Base-by-base conservation (phyloP, 108 stramenopile species). In the Pelagomonas calceolata region DNA sequence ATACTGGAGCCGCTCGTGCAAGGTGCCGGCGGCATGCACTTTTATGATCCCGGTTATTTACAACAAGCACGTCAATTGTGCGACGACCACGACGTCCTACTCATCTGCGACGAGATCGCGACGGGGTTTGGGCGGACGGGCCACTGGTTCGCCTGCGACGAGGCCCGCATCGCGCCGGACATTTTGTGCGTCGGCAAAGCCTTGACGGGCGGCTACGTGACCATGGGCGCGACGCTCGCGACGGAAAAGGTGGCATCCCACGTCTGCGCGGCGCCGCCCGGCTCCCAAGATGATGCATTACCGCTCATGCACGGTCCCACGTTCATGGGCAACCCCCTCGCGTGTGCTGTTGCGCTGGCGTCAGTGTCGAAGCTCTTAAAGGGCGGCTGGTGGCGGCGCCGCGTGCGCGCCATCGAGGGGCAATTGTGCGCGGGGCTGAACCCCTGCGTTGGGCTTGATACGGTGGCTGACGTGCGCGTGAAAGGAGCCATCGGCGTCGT, bases 91-190 rank as follows among this genome's bases (percentile, higher is more conserved):
- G 95, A 95, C 75, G 90, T 98, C n/a, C 87, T 99, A 29, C 66
- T 97, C 73, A 96, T 99, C 76, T 93, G 92, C 43, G 98, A 99
- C 84, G 98, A 99, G 81, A 95, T 99, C 3, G 96, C 97, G 81
- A 97, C 96, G 4, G 98, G 98, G 26, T 75, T 99, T 36, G 91
- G 94, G 35, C 87, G 98, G 12, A 95, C 96, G 34, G 98, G 98
- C 33, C 85, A 88, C 68, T 78, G 84, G 74, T 81, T 99, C 73
- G 94, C 94, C 26, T 89, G 87, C 26, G 92, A 98, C 75, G 86
- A 93, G 77, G 94, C 95, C 72, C 82, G 78, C 31, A 88, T 92
- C 73, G 84, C 89, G 71, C 98, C 98, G 30, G 98, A 99, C 78
- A 93, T 99, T 51, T 76, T 99, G 26, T 83, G 96, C 29, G 81